Evolutionary conservation across 2,329 filamentous ascomycete genomes (phyloP).

Genomic region (Huntiella bhutanensis): DNA sequence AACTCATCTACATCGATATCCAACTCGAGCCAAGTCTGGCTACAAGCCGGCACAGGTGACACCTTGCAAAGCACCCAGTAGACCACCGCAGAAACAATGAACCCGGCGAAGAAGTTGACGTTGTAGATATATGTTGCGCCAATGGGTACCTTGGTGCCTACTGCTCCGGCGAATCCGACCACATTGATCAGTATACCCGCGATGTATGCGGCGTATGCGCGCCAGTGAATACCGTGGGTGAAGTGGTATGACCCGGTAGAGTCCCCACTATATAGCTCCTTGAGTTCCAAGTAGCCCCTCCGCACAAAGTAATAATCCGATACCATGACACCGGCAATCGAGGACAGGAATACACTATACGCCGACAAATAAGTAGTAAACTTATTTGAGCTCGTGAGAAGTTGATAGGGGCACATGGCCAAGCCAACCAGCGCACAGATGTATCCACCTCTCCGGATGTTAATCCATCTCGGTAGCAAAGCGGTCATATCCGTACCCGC

Average conservation of each 20-base stretch:
- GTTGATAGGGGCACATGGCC: constrained; percentile 72
- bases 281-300: constrained; percentile 60
- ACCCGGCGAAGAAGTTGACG: constrained; percentile 76
- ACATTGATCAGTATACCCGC: constrained; percentile 76
- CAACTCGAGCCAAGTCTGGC: constrained; percentile 60
- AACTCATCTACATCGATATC: constrained; percentile 41
- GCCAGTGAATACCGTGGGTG: constrained; percentile 58
- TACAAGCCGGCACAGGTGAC: constrained; percentile 55
- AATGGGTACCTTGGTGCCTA: constrained; percentile 51
- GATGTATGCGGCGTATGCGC: constrained; percentile 67
- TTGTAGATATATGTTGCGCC: constrained; percentile 78
- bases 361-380: constrained; percentile 85
- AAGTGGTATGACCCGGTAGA: constrained; percentile 54
- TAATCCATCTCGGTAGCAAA: constrained; percentile 59
- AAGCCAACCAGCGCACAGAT: constrained; percentile 64
- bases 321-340: constrained; percentile 80
- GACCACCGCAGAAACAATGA: constrained; percentile 44
- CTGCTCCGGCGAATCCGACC: constrained; percentile 71
- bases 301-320: constrained; percentile 78
- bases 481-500: constrained; percentile 71
- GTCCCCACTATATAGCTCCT: constrained; percentile 58
- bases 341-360: constrained; percentile 85
- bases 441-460: constrained; percentile 73
- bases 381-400: constrained; percentile 55
- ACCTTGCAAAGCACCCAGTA: constrained; percentile 56